phyloP scores from a whole-genome alignment of 148 eudicot species.

The Beta vulgaris region DNA sequence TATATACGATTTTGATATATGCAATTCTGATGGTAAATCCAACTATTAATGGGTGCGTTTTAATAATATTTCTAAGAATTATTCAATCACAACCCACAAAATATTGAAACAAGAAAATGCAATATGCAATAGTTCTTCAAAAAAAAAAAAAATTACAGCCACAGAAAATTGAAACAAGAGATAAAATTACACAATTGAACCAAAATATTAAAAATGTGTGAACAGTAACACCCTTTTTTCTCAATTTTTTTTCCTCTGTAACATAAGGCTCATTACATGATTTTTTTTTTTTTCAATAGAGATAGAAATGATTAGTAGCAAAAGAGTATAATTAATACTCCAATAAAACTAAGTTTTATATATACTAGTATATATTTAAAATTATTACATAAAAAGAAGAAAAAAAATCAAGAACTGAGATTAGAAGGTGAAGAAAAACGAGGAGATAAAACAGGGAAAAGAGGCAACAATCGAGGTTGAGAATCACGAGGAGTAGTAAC shows the following conservation, averaged over 20 bases:
- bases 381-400: neutral
- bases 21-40: too few relatives aligned
- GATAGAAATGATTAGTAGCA: neutral
- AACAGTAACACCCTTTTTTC: neutral
- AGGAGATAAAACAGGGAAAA: slow-evolving; percentile 67
- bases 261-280: neutral
- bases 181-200: slow-evolving; percentile 13
- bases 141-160: neutral
- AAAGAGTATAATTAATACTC: neutral
- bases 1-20: too few relatives aligned
- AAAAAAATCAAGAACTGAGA: slow-evolving; percentile 16
- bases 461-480: slow-evolving; percentile 57
- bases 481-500: slow-evolving; percentile 50
- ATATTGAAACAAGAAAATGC: too few relatives aligned
- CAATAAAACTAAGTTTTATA: neutral
- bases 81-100: too few relatives aligned
- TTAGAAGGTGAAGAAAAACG: slow-evolving; percentile 38
- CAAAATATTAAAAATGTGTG: neutral
- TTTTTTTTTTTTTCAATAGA: too few relatives aligned
- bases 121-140: too few relatives aligned
- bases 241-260: neutral
- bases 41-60: too few relatives aligned
- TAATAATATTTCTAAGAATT: too few relatives aligned
- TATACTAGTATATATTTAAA: slow-evolving; percentile 5
- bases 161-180: slow-evolving; percentile 5